These are phyloP conservation scores for Trichoderma brevicompactum DNA, from an alignment of 2,329 filamentous ascomycete genomes.

Conservation along the genomic window DNA sequence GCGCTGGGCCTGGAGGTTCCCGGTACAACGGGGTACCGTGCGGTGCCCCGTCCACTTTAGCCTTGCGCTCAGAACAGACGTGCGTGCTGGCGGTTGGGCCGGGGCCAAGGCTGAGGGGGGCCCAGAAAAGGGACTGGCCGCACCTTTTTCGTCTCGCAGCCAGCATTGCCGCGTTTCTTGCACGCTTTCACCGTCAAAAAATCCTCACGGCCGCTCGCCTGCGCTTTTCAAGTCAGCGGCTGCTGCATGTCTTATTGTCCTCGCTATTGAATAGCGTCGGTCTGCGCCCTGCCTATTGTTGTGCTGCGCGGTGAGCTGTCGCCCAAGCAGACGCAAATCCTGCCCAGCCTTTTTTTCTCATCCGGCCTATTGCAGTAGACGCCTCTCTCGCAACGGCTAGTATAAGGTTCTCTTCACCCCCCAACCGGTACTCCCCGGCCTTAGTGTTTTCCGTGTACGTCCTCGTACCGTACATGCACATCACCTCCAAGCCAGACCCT, in stretches of 20 bases:
- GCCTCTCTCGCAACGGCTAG: neutral
- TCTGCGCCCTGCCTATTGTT: slow-evolving; percentile 13
- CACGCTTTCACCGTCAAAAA: slow-evolving; percentile 7
- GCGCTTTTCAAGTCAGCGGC: slow-evolving; percentile 4
- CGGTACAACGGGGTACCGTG: slow-evolving; percentile 10
- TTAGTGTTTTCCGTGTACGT: slow-evolving; percentile 15
- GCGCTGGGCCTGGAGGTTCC: neutral
- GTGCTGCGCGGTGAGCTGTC: slow-evolving; percentile 14
- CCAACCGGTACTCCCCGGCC: slow-evolving; percentile 7
- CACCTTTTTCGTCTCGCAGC: slow-evolving; percentile 19
- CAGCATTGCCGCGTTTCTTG: slow-evolving; percentile 20
- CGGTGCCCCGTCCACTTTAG: neutral
- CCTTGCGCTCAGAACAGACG: slow-evolving; percentile 7
- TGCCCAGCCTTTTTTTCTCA: slow-evolving; percentile 16
- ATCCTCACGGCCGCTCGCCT: slow-evolving; percentile 1
- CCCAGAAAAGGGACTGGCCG: slow-evolving; percentile 28
- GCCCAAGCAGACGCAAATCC: neutral
- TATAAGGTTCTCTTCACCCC: slow-evolving; percentile 17
- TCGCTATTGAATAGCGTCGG: neutral
- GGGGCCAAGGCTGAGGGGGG: slow-evolving; percentile 27
- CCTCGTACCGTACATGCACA: slow-evolving; percentile 25
- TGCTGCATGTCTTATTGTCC: neutral
- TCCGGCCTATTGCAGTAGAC: slow-evolving; percentile 23
- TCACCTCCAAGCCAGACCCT: slow-evolving; percentile 26
- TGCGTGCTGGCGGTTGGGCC: slow-evolving; percentile 12